Conservation (phyloP, 805 yeast species). For the Candida adriatica region DNA sequence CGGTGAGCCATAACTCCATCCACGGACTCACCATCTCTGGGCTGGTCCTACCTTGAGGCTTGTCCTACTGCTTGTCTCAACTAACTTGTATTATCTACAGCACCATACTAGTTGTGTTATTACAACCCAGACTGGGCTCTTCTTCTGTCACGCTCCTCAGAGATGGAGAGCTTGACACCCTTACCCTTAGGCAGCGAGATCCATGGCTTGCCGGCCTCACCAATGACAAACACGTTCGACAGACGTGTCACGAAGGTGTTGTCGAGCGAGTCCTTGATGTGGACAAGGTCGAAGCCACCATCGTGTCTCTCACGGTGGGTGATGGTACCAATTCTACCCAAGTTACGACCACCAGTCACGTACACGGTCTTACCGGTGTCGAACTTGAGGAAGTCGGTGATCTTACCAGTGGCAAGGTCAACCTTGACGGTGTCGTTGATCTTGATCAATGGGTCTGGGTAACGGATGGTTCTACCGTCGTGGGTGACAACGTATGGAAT, state of each 20-base stretch:
- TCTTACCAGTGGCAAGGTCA: conserved; percentile 94
- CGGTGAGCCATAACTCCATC: no score
- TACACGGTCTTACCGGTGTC: conserved; percentile 89
- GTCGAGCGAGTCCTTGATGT: conserved; percentile 91
- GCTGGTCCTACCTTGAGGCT: no score
- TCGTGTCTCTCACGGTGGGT: conserved; percentile 96
- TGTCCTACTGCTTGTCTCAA: no score
- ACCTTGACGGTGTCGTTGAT: conserved; percentile 97
- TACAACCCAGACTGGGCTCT: conserved; percentile 54
- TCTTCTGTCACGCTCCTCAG: conserved; percentile 98
- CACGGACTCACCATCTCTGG: no score
- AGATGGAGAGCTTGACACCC: conserved; percentile 93
- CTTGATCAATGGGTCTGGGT: conserved; percentile 97
- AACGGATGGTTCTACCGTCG: conserved; percentile 99
- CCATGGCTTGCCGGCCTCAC: conserved; percentile 93
- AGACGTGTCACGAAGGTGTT: conserved; percentile 95
- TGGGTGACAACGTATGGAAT: conserved; percentile 98
- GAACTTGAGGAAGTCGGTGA: conserved; percentile 80
- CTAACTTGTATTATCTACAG: no score
- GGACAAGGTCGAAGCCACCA: conserved; percentile 97
- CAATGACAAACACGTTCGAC: conserved; percentile 87
- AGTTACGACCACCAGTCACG: conserved; percentile 97
- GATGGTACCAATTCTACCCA: conserved; percentile 96
- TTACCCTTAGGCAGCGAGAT: conserved; percentile 97
- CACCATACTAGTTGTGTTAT: no score